Evolutionary conservation across 1,139 yeast genomes (phyloP).

Genomic region (Chernovozyma sophiae-reginae): DNA sequence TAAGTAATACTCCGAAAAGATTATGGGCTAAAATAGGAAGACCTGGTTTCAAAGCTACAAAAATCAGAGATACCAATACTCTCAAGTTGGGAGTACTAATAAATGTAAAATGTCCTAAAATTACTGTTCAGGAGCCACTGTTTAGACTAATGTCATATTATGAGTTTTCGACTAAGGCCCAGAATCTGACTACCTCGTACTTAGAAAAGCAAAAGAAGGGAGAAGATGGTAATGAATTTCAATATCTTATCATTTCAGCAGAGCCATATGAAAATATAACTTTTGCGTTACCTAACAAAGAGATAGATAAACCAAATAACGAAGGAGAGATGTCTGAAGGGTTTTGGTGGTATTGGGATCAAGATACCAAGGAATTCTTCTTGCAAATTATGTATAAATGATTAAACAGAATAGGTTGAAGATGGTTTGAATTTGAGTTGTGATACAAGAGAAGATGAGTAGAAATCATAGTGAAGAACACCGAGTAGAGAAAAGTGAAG

Average conservation of each 20-base stretch:
- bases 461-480: no score
- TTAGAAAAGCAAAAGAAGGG: slow-evolving; percentile 17
- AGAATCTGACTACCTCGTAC: slow-evolving; percentile 22
- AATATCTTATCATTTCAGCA: slow-evolving; percentile 70
- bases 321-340: slow-evolving; percentile 31
- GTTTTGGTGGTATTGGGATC: slow-evolving; percentile 71
- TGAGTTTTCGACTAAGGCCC: slow-evolving; percentile 53
- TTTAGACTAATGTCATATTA: slow-evolving; percentile 72
- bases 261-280: slow-evolving; percentile 82
- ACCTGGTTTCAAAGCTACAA: slow-evolving; percentile 65
- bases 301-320: slow-evolving; percentile 43
- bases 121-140: slow-evolving; percentile 48
- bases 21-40: slow-evolving; percentile 61
- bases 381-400: slow-evolving; percentile 59
- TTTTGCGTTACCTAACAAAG: slow-evolving; percentile 61
- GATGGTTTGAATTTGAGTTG: no score
- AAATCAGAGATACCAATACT: slow-evolving; percentile 59
- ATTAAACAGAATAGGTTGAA: no score
- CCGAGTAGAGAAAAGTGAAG: no score
- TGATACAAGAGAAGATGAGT: no score
- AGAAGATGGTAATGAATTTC: slow-evolving; percentile 37
- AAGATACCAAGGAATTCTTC: slow-evolving; percentile 62
- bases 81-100: slow-evolving; percentile 59
- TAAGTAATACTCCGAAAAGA: slow-evolving; percentile 40
- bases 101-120: slow-evolving; percentile 52